Evolutionary conservation across 345 rosid genomes (phyloP), one percentile per base, ranked within the genome.

Genomic region (Heritiera fomes): DNA sequence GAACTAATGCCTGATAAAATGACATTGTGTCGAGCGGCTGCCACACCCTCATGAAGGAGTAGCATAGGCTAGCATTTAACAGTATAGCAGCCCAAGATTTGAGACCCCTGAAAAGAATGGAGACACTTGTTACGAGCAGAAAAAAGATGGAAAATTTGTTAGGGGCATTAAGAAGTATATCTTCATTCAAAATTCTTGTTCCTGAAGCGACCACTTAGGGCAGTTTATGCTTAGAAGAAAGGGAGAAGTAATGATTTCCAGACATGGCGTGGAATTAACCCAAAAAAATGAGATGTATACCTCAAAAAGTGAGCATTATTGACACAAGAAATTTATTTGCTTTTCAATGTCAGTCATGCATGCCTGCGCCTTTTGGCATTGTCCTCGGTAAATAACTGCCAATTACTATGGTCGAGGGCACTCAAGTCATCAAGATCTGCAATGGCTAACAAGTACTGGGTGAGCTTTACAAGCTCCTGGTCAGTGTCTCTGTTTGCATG

Each of bases 401-500:
- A 96, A 41, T 83, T 84, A 73, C 67, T 77, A 80, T 96, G 99
- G 82, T 96, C 94, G 73, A 94, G 89, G 62, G 80, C 65, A 79
- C 95, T 90, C 75, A 93, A 60, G 84, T 93, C 95, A 60, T 91
- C 91, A 52, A 90, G 89, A 18, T 92, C 99, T 20, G 98, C 97
- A 83, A 96, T 90, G 34, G 97, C 89, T 67, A 94, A 90, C 87
- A 96, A 85, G 86, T 92, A 96, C 43, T 84, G 93, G 45, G 97
- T 91, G 84, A 96, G 94, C 87, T 89, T 89, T 63, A 89, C 87
- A 53, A 94, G 97, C 89, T 94, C 99, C 55, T 88, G 94, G 82
- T 96, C 98, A 15, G 86, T 89, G 75, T 89, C 95, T 77, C 97
- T 85, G 83, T 88, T 94, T 18, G 91, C 90, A 87, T 94, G 97